Base-by-base conservation (phyloP, 177 flowering plant genomes). In the Tripterygium wilfordii region DNA sequence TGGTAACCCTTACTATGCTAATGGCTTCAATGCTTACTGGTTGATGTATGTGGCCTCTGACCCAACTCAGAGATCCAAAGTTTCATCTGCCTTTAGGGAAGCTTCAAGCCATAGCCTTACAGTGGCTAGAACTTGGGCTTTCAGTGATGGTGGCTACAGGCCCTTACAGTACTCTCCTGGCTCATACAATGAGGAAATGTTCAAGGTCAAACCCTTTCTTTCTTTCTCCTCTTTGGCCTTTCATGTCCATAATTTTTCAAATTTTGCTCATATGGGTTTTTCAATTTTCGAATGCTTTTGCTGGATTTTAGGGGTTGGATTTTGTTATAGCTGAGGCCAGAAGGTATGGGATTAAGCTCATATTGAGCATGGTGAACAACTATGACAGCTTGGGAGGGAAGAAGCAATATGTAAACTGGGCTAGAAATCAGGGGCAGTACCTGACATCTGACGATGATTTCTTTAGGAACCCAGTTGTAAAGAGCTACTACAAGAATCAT, bases 21-120 rank as follows among this genome's bases (percentile, higher is more conserved):
- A 86, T 64, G 97, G 95, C 18, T 89, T 86, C 69, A 86, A 89
- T 56, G 88, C 96, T 35, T 85, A 90, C 53, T 85, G 96, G 98
- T 49, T 90, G 17, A 90, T 90, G 95, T 75, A 64, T 40, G 32
- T 71, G 37, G 97, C 83, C 22, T 74, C 96, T 12, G 85, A 82
- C 47, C 87, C 94, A 23, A 69, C 85, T 49, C 71, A 70, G 54
- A 65, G 87, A 30, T 42, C 18, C 40, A 79, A 79, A 33, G 85
- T 90, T 10, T 65, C 84, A 8, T 29, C 78, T 54, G 81, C 77
- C 2, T 77, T 90, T 19, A 68, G 60, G 18, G 64, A 90, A 60
- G 98, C 98, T 17, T 55, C 87, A 0, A 42, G 49, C 45, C 79
- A 63, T 64, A 88, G 96, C 27, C 78, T 85, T 60, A 67, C 74